A percentile compares a stretch with the other conserved stretches of the same genome.
These are phyloP conservation scores for Rhizopus arrhizus DNA, from an alignment of 371 early-diverging fungal species.

Conservation along the genomic window DNA sequence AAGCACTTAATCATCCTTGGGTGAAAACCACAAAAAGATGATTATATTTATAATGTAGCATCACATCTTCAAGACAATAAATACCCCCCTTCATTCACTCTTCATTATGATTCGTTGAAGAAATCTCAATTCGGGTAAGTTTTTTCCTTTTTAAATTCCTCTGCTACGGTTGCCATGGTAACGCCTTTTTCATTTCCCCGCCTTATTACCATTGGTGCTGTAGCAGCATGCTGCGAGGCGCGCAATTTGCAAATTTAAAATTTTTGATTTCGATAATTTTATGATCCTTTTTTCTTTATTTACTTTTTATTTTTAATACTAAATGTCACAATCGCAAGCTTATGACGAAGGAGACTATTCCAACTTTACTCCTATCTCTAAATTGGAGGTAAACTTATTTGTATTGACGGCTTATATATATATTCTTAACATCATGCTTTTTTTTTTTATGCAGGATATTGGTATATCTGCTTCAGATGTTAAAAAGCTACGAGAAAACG, in stretches of 20 bases:
- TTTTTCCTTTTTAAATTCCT: neutral
- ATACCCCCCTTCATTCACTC: too few relatives aligned
- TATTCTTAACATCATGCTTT: neutral
- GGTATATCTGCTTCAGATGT: conserved; percentile 87
- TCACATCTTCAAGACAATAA: too few relatives aligned
- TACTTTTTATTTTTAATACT: neutral
- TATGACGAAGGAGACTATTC: conserved; percentile 16
- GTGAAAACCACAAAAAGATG: conserved; percentile 34
- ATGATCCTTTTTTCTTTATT: neutral
- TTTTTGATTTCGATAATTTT: conserved; percentile 1
- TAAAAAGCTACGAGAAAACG: conserved; percentile 89
- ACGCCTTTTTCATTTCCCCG: neutral
- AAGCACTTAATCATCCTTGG: conserved; percentile 79
- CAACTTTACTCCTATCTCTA: conserved; percentile 15
- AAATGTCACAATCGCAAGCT: conserved; percentile 16
- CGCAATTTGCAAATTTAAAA: neutral
- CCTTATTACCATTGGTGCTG: neutral
- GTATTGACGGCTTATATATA: neutral
- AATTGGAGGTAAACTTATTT: conserved; percentile 16
- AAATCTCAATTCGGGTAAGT: neutral
- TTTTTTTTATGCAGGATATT: conserved; percentile 59
- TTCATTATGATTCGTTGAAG: too few relatives aligned
- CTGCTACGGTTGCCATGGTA: conserved; percentile 5
- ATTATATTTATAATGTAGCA: neutral
- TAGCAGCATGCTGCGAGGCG: neutral